phyloP scores from a whole-genome alignment of 2,329 filamentous ascomycete species.

The Apiospora arundinis region DNA sequence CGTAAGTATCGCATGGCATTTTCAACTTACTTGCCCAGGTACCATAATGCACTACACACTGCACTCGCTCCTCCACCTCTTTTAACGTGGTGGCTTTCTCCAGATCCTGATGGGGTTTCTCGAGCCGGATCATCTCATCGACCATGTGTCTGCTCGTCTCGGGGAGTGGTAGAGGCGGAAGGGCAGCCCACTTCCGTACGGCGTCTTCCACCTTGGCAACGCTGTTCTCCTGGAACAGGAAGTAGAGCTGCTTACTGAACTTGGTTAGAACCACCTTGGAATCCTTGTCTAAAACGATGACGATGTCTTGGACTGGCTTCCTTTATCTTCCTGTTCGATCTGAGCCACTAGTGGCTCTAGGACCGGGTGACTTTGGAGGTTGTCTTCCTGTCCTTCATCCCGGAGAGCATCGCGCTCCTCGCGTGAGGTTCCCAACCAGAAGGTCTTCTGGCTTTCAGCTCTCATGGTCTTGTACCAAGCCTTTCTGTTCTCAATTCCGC shows the following conservation, averaged over 20 bases:
- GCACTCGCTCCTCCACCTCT: conserved; percentile 23
- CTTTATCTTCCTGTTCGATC: conserved; percentile 25
- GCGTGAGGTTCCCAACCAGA: conserved; percentile 26
- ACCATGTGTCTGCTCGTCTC: conserved; percentile 22
- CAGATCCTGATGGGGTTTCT: conserved; percentile 23
- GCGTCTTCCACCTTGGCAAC: conserved; percentile 21
- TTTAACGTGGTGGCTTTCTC: conserved; percentile 23
- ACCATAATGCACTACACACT: conserved; percentile 25
- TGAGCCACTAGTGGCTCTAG: conserved; percentile 23
- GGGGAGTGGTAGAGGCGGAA: conserved; percentile 18
- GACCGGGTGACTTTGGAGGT: not conserved
- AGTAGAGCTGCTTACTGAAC: conserved; percentile 20
- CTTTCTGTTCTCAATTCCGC: conserved; percentile 21
- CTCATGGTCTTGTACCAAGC: conserved; percentile 24
- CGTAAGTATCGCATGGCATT: not conserved
- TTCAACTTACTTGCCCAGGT: conserved; percentile 22
- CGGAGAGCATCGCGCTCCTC: conserved; percentile 23
- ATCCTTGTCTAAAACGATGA: conserved; percentile 24
- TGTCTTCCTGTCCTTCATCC: not conserved
- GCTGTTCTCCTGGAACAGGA: conserved; percentile 7
- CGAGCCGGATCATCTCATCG: conserved; percentile 23
- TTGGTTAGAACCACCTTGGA: conserved; percentile 19
- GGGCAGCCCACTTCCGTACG: conserved; percentile 20
- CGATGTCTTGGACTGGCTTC: conserved; percentile 20
- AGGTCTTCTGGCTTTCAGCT: conserved; percentile 9